These are phyloP conservation scores for Erythrobasidium hasegawianum DNA, from an alignment of 1,284 basidiomycete species.

Conservation along the genomic window DNA sequence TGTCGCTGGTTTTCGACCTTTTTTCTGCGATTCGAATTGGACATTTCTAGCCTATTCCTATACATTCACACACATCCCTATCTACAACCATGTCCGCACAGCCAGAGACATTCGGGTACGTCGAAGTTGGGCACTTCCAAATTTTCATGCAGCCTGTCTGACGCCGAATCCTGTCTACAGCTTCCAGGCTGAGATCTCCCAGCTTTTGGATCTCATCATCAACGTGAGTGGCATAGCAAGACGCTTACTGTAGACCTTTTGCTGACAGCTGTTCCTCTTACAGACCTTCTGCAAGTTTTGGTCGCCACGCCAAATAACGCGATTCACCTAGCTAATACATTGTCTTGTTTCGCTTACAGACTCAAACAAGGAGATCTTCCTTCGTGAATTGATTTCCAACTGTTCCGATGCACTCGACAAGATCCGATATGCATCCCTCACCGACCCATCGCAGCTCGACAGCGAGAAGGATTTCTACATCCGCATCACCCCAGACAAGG, in stretches of 20 bases:
- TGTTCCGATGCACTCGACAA: conserved; percentile 93
- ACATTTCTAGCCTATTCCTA: neutral
- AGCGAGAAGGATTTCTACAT: conserved; percentile 77
- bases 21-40: too few relatives aligned
- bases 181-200: conserved; percentile 90
- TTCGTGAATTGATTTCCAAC: conserved; percentile 73
- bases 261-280: too few relatives aligned
- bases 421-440: conserved; percentile 88
- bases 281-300: neutral
- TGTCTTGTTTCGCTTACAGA: conserved; percentile 67
- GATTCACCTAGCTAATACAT: conserved; percentile 61
- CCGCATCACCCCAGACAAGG: conserved; percentile 89
- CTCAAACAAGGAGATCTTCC: conserved; percentile 97
- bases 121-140: too few relatives aligned
- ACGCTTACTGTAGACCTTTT: too few relatives aligned
- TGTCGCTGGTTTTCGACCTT: too few relatives aligned
- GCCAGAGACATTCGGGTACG: conserved; percentile 41
- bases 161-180: too few relatives aligned
- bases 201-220: conserved; percentile 74
- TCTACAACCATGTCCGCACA: conserved; percentile 28
- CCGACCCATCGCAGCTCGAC: conserved; percentile 82
- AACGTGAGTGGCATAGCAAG: conserved; percentile 53
- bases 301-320: neutral
- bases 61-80: conserved; percentile 2
- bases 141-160: too few relatives aligned